Evolutionary conservation across 768 basidiomycete genomes (phyloP).

Genomic region (Mycena leptocephala): DNA sequence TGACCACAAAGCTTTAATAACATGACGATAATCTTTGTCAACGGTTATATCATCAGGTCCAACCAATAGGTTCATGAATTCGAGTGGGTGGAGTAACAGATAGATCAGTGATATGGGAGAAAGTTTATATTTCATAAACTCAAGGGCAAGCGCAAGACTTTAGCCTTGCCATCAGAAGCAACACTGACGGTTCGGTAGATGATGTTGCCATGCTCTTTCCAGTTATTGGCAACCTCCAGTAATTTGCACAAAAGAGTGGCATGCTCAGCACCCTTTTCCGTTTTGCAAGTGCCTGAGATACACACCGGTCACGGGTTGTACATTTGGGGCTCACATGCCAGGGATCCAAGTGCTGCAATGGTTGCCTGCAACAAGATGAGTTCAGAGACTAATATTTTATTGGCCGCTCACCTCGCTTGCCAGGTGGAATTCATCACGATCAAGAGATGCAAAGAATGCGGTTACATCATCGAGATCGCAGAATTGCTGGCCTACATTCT

Average conservation of each 20-base stretch:
- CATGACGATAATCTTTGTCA: slow-evolving; percentile 19
- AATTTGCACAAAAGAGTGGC: not conserved
- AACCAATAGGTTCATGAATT: slow-evolving; percentile 9
- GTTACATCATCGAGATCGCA: slow-evolving; percentile 16
- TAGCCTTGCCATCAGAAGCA: no score
- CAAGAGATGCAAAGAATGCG: slow-evolving; percentile 1
- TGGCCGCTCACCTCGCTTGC: slow-evolving; percentile 9
- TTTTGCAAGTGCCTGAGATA: not conserved
- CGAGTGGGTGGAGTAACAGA: not conserved
- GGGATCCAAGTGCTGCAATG: not conserved
- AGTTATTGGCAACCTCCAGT: not conserved
- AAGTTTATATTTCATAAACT: slow-evolving; percentile 1
- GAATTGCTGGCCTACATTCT: no score
- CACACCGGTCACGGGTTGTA: not conserved
- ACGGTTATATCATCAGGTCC: slow-evolving; percentile 7
- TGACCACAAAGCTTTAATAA: not conserved
- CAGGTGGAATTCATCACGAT: slow-evolving; percentile 24
- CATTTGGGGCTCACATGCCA: not conserved
- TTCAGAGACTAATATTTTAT: not conserved
- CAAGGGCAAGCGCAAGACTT: not conserved
- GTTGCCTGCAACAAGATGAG: not conserved
- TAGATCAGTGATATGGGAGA: not conserved
- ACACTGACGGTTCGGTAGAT: slow-evolving; percentile 3
- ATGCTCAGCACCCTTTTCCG: not conserved
- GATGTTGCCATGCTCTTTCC: not conserved